These are phyloP conservation scores for Plenodomus lindquistii DNA, from an alignment of 2,329 filamentous ascomycete genomes.

Conservation along the genomic window DNA sequence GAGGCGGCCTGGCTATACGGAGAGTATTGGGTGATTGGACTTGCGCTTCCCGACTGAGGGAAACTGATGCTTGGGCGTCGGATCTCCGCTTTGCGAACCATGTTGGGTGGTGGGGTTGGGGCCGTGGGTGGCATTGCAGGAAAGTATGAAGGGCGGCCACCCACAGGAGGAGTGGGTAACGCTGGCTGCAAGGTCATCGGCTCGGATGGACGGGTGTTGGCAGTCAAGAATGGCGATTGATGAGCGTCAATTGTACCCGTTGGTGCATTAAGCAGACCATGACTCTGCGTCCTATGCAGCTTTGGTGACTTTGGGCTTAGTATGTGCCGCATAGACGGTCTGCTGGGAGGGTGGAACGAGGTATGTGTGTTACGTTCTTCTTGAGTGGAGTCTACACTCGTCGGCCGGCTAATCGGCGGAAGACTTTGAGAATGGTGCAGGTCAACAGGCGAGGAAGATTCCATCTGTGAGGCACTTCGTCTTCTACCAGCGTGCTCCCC, in stretches of 20 bases:
- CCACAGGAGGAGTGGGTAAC: slow-evolving; percentile 52
- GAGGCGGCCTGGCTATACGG: slow-evolving; percentile 41
- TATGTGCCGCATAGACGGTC: slow-evolving; percentile 51
- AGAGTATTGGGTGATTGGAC: slow-evolving; percentile 52
- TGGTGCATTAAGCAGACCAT: slow-evolving; percentile 49
- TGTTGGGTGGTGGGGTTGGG: slow-evolving; percentile 37
- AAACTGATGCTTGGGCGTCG: slow-evolving; percentile 42
- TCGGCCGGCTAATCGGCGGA: slow-evolving; percentile 41
- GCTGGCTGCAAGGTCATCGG: slow-evolving; percentile 51
- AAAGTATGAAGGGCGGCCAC: slow-evolving; percentile 41
- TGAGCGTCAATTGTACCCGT: slow-evolving; percentile 55
- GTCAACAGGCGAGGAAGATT: slow-evolving; percentile 46
- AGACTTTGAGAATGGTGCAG: slow-evolving; percentile 40
- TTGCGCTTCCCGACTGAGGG: slow-evolving; percentile 49
- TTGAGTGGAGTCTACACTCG: slow-evolving; percentile 39
- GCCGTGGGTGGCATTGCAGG: slow-evolving; percentile 30
- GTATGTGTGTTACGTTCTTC: slow-evolving; percentile 27
- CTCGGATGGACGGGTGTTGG: slow-evolving; percentile 49
- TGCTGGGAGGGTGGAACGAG: slow-evolving; percentile 31
- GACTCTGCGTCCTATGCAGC: slow-evolving; percentile 55
- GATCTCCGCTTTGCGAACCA: slow-evolving; percentile 28
- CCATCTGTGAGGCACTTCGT: slow-evolving; percentile 50
- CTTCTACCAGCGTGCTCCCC: slow-evolving; percentile 37
- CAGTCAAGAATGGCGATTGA: slow-evolving; percentile 53
- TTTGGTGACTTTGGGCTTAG: slow-evolving; percentile 62